Evolutionary conservation across 2,329 filamentous ascomycete species (phyloP), one percentile per base, ranked within the genome.

Genomic region (Calonectria hawksworthii): DNA sequence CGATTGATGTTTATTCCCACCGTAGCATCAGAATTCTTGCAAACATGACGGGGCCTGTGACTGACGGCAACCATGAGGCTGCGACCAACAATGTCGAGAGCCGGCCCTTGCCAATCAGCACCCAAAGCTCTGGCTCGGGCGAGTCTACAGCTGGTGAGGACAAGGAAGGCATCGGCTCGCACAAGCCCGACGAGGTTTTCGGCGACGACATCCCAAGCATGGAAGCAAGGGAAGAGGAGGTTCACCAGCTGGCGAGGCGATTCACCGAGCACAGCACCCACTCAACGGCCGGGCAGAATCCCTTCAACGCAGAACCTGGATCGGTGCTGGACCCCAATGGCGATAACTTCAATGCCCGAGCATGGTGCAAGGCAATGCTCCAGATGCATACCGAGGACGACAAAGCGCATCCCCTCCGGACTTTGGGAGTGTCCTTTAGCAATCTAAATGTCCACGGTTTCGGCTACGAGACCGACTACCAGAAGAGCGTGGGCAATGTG

Each of bases 381-480:
- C 56, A 63, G 23, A 44, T 63, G 56, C 56, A 63, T 9, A 63
- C 34, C 34, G 56, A 63, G 26, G 56, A 63, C 16, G 56, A 63
- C 6, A 63, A 41, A 23, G 56, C 34, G 10, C 56, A 63, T 18
- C 56, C 56, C n/a, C 36, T 63, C 13, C 56, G 56, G 6, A 63
- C 56, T 2, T 23, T 63, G 36, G 67, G 67, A 13, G 67, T 61
- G 14, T 52, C 67, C 18, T 69, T 61, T 69, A 23, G 28, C 36
- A 32, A 51, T 52, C 41, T 69, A 11, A 69, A 69, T 14, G 67
- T 69, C 26, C 56, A 47, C 26, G 67, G 67, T n/a, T 44, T 61
- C 26, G 54, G 52, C 36, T 26, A 54, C 5, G 26, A 32, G 21
- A 69, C 52, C 14, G 52, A 69, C 21, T 69, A 61, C 28, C 67